phyloP scores from a whole-genome alignment of 345 rosid genomes.

The Rhodomyrtus tomentosa region DNA sequence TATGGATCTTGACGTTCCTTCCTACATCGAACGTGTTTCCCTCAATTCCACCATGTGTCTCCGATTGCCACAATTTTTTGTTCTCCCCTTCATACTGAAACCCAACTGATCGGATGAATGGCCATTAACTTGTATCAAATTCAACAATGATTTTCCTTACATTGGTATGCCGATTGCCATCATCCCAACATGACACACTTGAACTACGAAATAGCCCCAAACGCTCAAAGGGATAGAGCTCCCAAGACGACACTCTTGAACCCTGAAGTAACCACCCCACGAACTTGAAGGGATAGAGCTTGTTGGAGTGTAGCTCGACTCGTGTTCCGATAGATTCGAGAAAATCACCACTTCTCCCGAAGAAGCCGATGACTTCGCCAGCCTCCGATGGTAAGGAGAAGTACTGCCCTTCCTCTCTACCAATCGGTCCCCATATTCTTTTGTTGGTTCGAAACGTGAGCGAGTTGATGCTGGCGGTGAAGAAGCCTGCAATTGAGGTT shows the following conservation, averaged over 20 bases:
- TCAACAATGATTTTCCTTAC: background rate
- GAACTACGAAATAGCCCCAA: too few relatives aligned
- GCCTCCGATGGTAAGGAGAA: background rate
- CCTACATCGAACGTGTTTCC: too few relatives aligned
- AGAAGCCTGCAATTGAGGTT: background rate
- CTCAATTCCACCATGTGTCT: background rate
- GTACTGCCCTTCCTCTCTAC: background rate
- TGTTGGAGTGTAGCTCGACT: background rate
- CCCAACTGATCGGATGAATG: background rate
- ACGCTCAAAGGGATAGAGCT: too few relatives aligned
- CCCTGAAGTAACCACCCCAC: background rate
- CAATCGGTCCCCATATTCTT: background rate
- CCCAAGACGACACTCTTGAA: background rate
- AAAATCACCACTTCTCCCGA: background rate
- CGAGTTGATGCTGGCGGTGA: background rate
- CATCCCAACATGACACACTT: background rate
- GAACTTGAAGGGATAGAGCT: background rate
- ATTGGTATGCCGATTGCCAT: background rate
- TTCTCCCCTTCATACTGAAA: background rate
- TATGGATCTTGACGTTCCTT: background rate
- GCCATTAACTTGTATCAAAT: background rate
- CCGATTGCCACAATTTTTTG: background rate
- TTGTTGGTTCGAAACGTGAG: background rate
- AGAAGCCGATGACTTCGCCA: background rate
- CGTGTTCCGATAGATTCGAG: conserved; percentile 1